Base-by-base conservation (phyloP, 2,329 filamentous ascomycete genomes). In the Metarhizium robertsii region DNA sequence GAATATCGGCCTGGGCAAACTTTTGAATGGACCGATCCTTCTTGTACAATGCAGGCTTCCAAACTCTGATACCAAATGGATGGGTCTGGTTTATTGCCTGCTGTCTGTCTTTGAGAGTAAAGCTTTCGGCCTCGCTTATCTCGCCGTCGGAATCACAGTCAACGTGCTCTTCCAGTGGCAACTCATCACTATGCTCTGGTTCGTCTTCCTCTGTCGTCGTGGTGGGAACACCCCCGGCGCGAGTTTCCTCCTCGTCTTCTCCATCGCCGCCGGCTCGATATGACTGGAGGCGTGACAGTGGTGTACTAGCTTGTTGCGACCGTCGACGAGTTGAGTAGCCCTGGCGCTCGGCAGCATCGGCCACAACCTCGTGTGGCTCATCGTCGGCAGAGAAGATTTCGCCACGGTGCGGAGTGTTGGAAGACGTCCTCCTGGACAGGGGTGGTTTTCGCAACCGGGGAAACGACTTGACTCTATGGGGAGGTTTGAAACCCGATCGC, bases 81-180 rank as follows among this genome's bases (percentile, higher is more conserved):
- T 99, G 94, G 0, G 94, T 99, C 70, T 96, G 87, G 73, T 99
- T 99, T 77, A 99, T 99, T 61, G 94, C 94, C 69, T 96, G 86
- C 72, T 99, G 94, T 55, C 94, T 85, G 70, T 99, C 94, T 70
- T 95, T 96, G 64, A 99, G 80, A 0, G 94, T 99, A 69, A 99
- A 99, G 74, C 92, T 97, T 73, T 96, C 94, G 1, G 94, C 88
- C 64, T 97, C 94, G 69, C 92, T 96, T 53, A 92, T 66, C 57
- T 88, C 84, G 57, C 75, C 84, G 36, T 88, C 86, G 20, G 88
- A 87, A 10, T 87, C 84, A 46, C 80, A 81, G 50, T 81, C 80
- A 11, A 75, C 71, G 20, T 75, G 75, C 14, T 77, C 77, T 16
- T 79, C 79, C 69, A 60, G 58, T 57, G 67, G 58, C 65, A 66